Conservation (phyloP, 202 grass and related monocot genomes). For the Hordeum pubiflorum region DNA sequence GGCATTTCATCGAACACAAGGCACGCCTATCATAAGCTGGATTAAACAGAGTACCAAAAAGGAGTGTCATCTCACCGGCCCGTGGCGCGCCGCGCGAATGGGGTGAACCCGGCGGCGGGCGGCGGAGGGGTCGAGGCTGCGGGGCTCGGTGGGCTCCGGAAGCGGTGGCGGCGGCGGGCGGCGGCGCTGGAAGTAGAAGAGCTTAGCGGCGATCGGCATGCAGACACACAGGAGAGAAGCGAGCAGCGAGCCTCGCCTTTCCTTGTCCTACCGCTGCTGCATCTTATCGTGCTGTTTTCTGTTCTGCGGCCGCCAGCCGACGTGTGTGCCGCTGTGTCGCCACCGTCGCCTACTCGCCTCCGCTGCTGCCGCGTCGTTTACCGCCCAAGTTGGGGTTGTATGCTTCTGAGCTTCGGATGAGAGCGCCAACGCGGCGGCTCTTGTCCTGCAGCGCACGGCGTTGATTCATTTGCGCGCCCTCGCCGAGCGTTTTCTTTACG, state of each 20-base stretch:
- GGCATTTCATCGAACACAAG: neutral
- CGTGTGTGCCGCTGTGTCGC: neutral
- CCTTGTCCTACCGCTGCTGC: neutral
- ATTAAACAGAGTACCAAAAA: neutral
- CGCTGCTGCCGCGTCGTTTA: neutral
- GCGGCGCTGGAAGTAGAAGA: constrained; percentile 20
- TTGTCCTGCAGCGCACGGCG: too few relatives aligned
- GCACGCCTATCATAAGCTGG: neutral
- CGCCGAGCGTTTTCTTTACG: too few relatives aligned
- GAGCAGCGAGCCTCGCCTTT: neutral
- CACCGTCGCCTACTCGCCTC: neutral
- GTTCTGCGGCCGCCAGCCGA: neutral
- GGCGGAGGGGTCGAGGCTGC: neutral
- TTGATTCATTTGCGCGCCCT: too few relatives aligned
- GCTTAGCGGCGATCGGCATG: constrained; percentile 24
- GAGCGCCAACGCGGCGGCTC: neutral
- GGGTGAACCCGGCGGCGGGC: neutral
- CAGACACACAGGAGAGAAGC: neutral
- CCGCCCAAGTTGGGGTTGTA: neutral
- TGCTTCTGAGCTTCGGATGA: neutral
- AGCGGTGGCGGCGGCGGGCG: neutral
- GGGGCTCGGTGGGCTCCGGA: neutral
- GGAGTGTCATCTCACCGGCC: neutral
- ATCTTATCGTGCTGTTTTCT: neutral
- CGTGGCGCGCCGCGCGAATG: neutral